Percentiles rank a stretch among this genome's conserved stretches.
Conservation (phyloP, 768 basidiomycete species). For the Lactarius quietus region DNA sequence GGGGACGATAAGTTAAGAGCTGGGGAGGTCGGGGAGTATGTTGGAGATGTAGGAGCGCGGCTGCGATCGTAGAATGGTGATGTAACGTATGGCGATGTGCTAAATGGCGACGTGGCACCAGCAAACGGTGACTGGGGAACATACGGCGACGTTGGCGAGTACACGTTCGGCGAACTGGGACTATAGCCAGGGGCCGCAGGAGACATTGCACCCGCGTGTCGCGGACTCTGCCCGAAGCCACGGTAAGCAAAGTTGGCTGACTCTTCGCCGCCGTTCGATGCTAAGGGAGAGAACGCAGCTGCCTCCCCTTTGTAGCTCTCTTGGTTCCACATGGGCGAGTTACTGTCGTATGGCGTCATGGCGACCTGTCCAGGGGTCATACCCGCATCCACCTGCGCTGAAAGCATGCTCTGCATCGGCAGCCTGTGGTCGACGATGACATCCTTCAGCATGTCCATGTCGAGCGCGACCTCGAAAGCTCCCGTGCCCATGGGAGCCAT, state of each 20-base stretch:
- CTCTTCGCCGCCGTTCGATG: constrained; percentile 79
- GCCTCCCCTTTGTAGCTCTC: constrained; percentile 80
- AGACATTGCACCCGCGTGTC: constrained; percentile 83
- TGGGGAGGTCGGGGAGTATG: constrained; percentile 87
- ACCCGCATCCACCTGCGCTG: constrained; percentile 75
- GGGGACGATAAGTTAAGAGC: constrained; percentile 80
- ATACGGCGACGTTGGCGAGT: constrained; percentile 88
- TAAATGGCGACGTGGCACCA: constrained; percentile 80
- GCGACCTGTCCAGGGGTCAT: constrained; percentile 91
- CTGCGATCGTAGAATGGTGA: constrained; percentile 78
- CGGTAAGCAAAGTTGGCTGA: constrained; percentile 67
- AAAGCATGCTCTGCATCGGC: constrained; percentile 77
- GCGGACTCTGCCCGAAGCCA: constrained; percentile 83
- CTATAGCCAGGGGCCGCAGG: constrained; percentile 86
- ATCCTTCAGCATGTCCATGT: constrained; percentile 98
- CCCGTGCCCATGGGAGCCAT: constrained; percentile 99
- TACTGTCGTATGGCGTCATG: constrained; percentile 96
- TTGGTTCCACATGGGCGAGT: constrained; percentile 75
- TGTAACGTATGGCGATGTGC: constrained; percentile 74
- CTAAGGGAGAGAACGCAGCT: constrained; percentile 93
- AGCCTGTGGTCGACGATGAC: constrained; percentile 95
- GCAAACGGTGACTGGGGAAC: constrained; percentile 80
- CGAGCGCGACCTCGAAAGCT: constrained; percentile 90
- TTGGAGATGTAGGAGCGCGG: constrained; percentile 70
- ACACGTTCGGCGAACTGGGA: constrained; percentile 86